phyloP scores from a whole-genome alignment of 305 asterid species.

The Solanum hybrid region DNA sequence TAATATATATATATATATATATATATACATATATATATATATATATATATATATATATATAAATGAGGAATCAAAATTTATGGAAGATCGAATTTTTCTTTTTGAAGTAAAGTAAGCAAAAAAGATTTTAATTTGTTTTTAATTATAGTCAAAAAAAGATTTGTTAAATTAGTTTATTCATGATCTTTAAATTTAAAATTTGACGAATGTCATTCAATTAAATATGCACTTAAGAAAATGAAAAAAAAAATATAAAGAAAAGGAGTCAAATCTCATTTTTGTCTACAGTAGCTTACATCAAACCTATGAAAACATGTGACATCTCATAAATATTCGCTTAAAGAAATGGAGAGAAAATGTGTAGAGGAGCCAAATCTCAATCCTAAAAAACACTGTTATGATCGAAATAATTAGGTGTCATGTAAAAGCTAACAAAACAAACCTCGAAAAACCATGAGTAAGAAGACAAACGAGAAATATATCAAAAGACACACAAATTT shows the following conservation, averaged over 20 bases:
- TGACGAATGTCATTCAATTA: neutral
- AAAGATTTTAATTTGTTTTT: too few species aligned
- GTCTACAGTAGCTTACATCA: neutral
- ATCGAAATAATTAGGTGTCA: neutral
- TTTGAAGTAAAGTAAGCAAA: neutral
- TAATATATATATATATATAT: too few species aligned
- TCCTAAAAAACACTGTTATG: neutral
- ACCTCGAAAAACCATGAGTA: too few species aligned
- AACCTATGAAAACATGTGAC: neutral
- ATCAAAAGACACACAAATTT: too few species aligned
- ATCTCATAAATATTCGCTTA: too few species aligned
- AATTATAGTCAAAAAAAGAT: too few species aligned
- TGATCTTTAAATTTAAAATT: neutral
- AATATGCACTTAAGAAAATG: neutral
- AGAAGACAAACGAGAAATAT: neutral
- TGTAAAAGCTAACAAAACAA: neutral
- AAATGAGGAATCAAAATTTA: neutral
- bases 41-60: too few species aligned
- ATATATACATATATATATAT: too few species aligned
- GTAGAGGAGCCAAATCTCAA: neutral
- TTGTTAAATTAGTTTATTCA: neutral
- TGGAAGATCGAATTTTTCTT: neutral
- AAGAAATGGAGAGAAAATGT: neutral
- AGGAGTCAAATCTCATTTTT: neutral
- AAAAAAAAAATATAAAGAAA: too few species aligned